Evolutionary conservation across 768 basidiomycete species (phyloP), one percentile per base, ranked within the genome.

Genomic region (Piloderma croceum): DNA sequence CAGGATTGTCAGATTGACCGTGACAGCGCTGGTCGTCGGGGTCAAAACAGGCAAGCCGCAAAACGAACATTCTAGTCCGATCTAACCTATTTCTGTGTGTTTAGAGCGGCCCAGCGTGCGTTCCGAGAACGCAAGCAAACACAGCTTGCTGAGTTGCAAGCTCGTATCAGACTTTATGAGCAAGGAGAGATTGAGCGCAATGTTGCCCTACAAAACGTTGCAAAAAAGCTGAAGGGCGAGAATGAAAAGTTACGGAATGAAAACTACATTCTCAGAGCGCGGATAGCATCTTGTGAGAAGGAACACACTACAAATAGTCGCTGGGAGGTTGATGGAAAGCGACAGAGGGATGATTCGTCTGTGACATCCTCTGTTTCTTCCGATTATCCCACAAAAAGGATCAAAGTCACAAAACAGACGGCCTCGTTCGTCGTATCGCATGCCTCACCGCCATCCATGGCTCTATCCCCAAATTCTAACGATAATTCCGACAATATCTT

Each of bases 111-210:
- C 10, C 90, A 92, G 57, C 82, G 90, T 25, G 89, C 90, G 10
- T 91, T 92, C 62, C 76, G 90, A 35, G 90, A 91, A 55, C 77
- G 90, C 44, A 91, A 88, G 62, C 88, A 91, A 57, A 80, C 83
- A 4, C 89, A 90, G 53, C 81, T 92, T 24, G 80, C 85, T 7
- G 89, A 90, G 47, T 74, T 92, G 24, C 89, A 92, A 62, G 83
- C 88, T 36, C 84, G 88, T 34, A 69, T 92, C 37, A 81, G 85
- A 46, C 76, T 77, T 15, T 91, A 90, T 51, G 89, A 92, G 57
- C 85, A 88, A 56, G 90, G 90, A n/a, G 89, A 91, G 57, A 79
- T 90, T 20, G 85, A 91, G 58, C 79, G 87, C 41, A 90, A 85
- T 53, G 77, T 91, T 36, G 85, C 86, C 34, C 67, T 92, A 17